phyloP scores from a whole-genome alignment of 805 yeast genomes.

The Sungouiozyma intestinalis region DNA sequence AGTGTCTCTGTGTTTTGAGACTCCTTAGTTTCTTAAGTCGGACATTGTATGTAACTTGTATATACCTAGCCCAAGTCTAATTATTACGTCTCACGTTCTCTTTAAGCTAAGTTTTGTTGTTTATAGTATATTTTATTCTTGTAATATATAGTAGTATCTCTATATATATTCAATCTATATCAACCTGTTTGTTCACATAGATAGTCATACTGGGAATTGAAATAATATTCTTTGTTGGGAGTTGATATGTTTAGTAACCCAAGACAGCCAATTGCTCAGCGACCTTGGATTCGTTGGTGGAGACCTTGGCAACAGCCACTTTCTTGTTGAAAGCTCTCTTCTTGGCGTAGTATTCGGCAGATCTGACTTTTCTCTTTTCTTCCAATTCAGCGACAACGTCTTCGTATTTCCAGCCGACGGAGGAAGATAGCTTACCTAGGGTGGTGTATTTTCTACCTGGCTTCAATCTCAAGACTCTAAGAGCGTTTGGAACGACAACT shows the following conservation, averaged over 20 bases:
- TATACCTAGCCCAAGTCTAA: no score
- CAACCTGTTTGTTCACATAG: not conserved
- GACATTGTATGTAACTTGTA: not conserved
- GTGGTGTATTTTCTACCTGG: slow-evolving; percentile 99
- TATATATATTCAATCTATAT: not conserved
- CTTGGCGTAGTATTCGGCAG: slow-evolving; percentile 98
- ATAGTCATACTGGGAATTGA: not conserved
- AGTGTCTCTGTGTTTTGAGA: no score
- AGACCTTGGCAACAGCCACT: slow-evolving; percentile 74
- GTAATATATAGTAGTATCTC: slow-evolving; percentile 1
- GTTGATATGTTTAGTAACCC: slow-evolving; percentile 67
- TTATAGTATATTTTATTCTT: slow-evolving; percentile 1
- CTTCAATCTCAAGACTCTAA: slow-evolving; percentile 97
- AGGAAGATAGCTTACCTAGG: slow-evolving; percentile 87
- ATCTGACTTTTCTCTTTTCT: slow-evolving; percentile 98
- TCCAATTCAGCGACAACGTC: slow-evolving; percentile 94
- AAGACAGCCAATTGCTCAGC: slow-evolving; percentile 89
- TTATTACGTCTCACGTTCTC: no score
- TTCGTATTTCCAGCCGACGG: slow-evolving; percentile 99
- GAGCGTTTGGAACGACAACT: slow-evolving; percentile 99
- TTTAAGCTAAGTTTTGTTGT: no score
- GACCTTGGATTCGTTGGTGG: slow-evolving; percentile 84
- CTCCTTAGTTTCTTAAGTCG: no score
- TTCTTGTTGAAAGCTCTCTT: slow-evolving; percentile 94
- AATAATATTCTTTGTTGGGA: slow-evolving; percentile 1